A percentile compares a stretch with the other conserved stretches of the same genome.
Evolutionary conservation across 2,329 filamentous ascomycete genomes (phyloP).

Genomic region (Daldinia sp.): DNA sequence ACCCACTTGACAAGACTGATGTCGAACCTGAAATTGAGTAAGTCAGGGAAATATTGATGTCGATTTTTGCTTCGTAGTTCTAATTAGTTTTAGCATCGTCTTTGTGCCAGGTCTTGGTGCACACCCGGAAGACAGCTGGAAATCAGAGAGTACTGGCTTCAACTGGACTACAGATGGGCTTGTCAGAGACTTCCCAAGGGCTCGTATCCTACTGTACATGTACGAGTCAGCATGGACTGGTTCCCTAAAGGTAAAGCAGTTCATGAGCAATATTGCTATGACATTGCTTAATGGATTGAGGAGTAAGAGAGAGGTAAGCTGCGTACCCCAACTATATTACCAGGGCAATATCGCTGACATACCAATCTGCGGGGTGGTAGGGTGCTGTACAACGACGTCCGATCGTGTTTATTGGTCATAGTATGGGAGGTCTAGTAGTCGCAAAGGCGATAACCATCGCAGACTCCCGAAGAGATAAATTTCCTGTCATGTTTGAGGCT

Average conservation of each 20-base stretch:
- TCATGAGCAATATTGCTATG: slow-evolving; percentile 55
- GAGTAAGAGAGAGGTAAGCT: slow-evolving; percentile 52
- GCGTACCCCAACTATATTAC: not conserved
- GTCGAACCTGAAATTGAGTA: slow-evolving; percentile 55
- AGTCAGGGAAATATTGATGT: slow-evolving; percentile 22
- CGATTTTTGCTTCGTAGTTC: not conserved
- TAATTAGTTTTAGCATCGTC: slow-evolving; percentile 52
- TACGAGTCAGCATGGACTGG: slow-evolving; percentile 59
- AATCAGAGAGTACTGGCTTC: slow-evolving; percentile 54
- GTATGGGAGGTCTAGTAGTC: slow-evolving; percentile 60
- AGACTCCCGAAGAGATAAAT: slow-evolving; percentile 53
- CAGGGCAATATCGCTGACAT: not conserved
- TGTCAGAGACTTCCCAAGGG: slow-evolving; percentile 55
- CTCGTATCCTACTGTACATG: slow-evolving; percentile 57
- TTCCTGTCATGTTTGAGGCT: slow-evolving; percentile 56
- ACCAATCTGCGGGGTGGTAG: slow-evolving; percentile 29
- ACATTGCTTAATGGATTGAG: slow-evolving; percentile 54
- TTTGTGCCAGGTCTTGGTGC: slow-evolving; percentile 58
- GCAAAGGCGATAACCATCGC: slow-evolving; percentile 56
- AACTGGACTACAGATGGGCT: slow-evolving; percentile 58
- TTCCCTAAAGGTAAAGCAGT: slow-evolving; percentile 57
- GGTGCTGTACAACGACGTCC: slow-evolving; percentile 51
- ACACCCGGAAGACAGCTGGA: slow-evolving; percentile 56
- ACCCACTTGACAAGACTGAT: slow-evolving; percentile 50
- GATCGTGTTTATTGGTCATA: slow-evolving; percentile 59